phyloP scores from a whole-genome alignment of 1,284 basidiomycete genomes.

The Kwoniella shivajii region DNA sequence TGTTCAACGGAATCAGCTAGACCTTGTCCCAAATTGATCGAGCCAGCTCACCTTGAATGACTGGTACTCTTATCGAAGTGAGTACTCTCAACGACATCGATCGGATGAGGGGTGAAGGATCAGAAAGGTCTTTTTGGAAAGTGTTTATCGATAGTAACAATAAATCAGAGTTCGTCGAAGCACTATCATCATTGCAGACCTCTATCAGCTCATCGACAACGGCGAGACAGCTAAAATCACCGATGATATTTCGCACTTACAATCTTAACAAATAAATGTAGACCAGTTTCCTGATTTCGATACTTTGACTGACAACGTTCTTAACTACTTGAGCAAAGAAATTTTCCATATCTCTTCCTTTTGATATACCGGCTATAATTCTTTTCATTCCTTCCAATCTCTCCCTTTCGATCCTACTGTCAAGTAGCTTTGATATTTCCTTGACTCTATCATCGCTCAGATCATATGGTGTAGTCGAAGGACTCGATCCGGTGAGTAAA shows the following conservation, averaged over 20 bases:
- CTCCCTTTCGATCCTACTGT: slow-evolving; percentile 81
- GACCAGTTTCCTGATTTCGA: slow-evolving; percentile 94
- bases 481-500: slow-evolving; percentile 42
- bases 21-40: too few species aligned
- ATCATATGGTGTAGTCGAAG: slow-evolving; percentile 51
- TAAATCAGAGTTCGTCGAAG: slow-evolving; percentile 88
- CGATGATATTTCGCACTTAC: slow-evolving; percentile 29
- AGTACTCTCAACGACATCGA: slow-evolving; percentile 94
- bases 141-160: slow-evolving; percentile 97
- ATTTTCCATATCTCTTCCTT: slow-evolving; percentile 84
- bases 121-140: slow-evolving; percentile 94
- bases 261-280: slow-evolving; percentile 96
- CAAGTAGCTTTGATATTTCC: slow-evolving; percentile 77
- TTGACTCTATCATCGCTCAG: slow-evolving; percentile 53
- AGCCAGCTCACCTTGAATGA: slow-evolving; percentile 64
- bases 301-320: slow-evolving; percentile 83
- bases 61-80: slow-evolving; percentile 84
- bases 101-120: slow-evolving; percentile 86
- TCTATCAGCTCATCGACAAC: neutral
- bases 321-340: slow-evolving; percentile 95
- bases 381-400: slow-evolving; percentile 92
- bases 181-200: slow-evolving; percentile 48
- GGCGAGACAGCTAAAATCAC: neutral
- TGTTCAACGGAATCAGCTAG: neutral
- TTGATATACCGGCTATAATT: slow-evolving; percentile 90